phyloP scores from a whole-genome alignment of 1,284 basidiomycete species.

The Mrakiaceae sp. region DNA sequence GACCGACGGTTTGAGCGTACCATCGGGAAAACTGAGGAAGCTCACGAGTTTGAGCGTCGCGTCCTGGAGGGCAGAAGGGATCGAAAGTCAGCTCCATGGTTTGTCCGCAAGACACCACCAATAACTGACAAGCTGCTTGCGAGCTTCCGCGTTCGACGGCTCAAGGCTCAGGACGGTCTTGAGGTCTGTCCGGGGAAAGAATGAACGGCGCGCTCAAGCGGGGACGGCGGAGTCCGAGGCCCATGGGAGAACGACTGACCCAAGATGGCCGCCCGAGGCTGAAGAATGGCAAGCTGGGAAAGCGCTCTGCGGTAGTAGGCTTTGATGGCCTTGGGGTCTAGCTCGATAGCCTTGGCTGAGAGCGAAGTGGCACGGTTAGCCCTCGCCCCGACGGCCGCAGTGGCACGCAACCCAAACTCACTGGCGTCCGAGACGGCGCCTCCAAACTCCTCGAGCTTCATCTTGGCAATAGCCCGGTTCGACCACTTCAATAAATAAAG shows the following conservation, averaged over 20 bases:
- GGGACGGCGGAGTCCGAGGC: too few relatives aligned
- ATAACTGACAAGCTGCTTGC: constrained; percentile 49
- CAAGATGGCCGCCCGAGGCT: constrained; percentile 62
- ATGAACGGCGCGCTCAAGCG: too few relatives aligned
- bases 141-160: constrained; percentile 70
- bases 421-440: constrained; percentile 35
- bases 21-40: not conserved
- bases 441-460: constrained; percentile 41
- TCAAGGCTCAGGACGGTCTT: constrained; percentile 78
- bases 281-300: constrained; percentile 80
- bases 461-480: constrained; percentile 38
- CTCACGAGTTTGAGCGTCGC: constrained; percentile 83
- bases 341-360: constrained; percentile 62
- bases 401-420: constrained; percentile 6
- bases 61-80: constrained; percentile 28
- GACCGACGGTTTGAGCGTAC: not conserved
- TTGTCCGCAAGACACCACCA: not conserved
- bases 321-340: constrained; percentile 86
- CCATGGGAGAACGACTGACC: too few relatives aligned
- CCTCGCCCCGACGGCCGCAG: not conserved
- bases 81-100: not conserved
- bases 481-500: constrained; percentile 24
- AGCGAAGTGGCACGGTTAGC: not conserved
- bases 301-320: constrained; percentile 82
- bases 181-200: constrained; percentile 48